Conservation (phyloP, 345 rosid species). For the Corchorus olitorius region DNA sequence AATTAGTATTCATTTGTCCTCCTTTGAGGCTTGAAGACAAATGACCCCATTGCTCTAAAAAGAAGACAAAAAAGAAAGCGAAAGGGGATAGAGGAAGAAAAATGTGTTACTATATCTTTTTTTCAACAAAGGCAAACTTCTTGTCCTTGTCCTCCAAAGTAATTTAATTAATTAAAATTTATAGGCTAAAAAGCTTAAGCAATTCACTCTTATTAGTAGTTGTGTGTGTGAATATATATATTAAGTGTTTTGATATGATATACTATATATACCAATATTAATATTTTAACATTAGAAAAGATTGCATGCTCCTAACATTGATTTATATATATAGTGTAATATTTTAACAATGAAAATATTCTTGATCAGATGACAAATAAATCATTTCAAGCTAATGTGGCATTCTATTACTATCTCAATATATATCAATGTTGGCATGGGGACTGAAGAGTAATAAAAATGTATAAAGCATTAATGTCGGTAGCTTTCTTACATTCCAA, state of each 20-base stretch:
- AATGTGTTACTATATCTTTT: background rate
- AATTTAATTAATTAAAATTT: background rate
- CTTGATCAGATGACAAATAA: too few relatives aligned
- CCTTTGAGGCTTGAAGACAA: background rate
- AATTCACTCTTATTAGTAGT: background rate
- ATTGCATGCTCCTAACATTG: too few relatives aligned
- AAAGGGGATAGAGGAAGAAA: background rate
- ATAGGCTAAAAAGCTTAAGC: background rate
- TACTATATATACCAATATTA: too few relatives aligned
- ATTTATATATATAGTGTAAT: too few relatives aligned
- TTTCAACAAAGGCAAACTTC: background rate
- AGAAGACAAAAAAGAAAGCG: background rate
- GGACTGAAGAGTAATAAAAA: background rate
- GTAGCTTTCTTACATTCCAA: constrained; percentile 6
- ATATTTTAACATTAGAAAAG: too few relatives aligned
- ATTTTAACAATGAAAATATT: too few relatives aligned
- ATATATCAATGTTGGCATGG: background rate
- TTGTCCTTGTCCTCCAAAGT: background rate
- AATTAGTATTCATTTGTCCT: too few relatives aligned
- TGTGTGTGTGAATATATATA: background rate
- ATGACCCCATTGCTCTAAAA: background rate
- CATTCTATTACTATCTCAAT: too few relatives aligned
- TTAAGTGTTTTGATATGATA: background rate
- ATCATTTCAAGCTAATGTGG: too few relatives aligned
- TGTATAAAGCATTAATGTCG: background rate